These are phyloP conservation scores for Beauveria pseudobassiana DNA, from an alignment of 2,329 filamentous ascomycete species.

Conservation along the genomic window DNA sequence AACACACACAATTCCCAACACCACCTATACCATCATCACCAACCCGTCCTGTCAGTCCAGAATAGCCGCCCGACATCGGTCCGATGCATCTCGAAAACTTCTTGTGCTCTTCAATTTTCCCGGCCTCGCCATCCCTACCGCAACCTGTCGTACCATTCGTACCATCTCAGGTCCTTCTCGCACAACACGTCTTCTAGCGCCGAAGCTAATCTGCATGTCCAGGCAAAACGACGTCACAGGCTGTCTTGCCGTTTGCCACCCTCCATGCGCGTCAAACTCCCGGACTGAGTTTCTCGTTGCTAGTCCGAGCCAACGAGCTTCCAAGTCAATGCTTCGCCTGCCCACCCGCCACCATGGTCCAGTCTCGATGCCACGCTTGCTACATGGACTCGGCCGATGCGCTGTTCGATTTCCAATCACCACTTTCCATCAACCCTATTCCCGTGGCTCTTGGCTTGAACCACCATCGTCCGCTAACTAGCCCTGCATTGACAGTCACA, in stretches of 20 bases:
- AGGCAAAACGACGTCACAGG: slow-evolving; percentile 6
- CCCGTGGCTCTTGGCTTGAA: not conserved
- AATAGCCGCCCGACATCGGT: not conserved
- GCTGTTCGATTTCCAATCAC: not conserved
- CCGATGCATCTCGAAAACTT: not conserved
- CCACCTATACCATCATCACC: not conserved
- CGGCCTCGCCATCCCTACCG: not conserved
- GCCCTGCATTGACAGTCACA: not conserved
- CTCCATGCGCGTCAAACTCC: not conserved
- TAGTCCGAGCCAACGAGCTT: not conserved
- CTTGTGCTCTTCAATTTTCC: not conserved
- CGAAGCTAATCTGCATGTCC: slow-evolving; percentile 8
- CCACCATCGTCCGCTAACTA: not conserved
- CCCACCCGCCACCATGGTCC: not conserved
- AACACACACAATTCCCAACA: no score
- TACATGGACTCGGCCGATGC: not conserved
- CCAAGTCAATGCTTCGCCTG: not conserved
- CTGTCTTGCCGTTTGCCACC: not conserved
- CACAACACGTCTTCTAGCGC: slow-evolving; percentile 1
- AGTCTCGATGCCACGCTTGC: not conserved
- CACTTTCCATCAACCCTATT: not conserved
- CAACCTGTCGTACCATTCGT: not conserved
- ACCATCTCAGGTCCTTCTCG: not conserved
- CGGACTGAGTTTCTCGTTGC: not conserved
- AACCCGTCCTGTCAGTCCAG: not conserved